Percentiles rank a stretch among this genome's conserved stretches.
These are phyloP conservation scores for Boletus mariae DNA, from an alignment of 1,284 basidiomycete genomes.

Conservation along the genomic window DNA sequence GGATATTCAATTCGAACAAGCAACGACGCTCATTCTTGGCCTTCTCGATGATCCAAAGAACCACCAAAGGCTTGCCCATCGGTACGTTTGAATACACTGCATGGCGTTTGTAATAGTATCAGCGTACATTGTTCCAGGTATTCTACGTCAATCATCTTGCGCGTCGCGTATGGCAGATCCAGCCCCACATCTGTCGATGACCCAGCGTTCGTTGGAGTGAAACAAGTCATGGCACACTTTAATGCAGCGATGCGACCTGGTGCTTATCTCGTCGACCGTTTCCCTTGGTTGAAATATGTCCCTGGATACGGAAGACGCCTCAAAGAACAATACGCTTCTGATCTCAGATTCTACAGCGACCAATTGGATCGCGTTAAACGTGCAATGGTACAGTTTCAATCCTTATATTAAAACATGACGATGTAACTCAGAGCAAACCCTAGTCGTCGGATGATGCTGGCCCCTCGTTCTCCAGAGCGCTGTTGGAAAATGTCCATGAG, in stretches of 20 bases:
- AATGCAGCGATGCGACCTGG: conserved; percentile 53
- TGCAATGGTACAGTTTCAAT: conserved; percentile 37
- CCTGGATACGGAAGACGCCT: conserved; percentile 20
- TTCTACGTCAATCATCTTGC: conserved; percentile 60
- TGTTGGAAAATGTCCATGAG: too few species aligned
- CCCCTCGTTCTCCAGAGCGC: too few species aligned
- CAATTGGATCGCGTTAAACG: conserved; percentile 44
- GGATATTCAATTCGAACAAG: conserved; percentile 35
- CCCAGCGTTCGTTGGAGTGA: conserved; percentile 53
- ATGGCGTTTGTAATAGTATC: too few species aligned
- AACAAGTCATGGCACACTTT: conserved; percentile 46
- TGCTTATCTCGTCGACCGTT: conserved; percentile 55
- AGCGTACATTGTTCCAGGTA: conserved; percentile 39
- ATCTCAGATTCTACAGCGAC: conserved; percentile 50
- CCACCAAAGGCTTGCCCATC: conserved; percentile 30
- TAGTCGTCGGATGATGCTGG: neutral
- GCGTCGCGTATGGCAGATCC: conserved; percentile 61
- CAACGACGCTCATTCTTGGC: conserved; percentile 36
- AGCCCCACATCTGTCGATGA: conserved; percentile 49
- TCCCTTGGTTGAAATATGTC: conserved; percentile 49
- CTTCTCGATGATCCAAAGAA: conserved; percentile 34
- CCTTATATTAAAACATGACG: neutral
- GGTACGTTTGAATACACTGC: conserved; percentile 19
- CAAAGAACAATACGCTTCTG: conserved; percentile 47
- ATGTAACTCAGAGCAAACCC: neutral